Evolutionary conservation across 345 rosid genomes (phyloP).

Genomic region (Acer negundo): DNA sequence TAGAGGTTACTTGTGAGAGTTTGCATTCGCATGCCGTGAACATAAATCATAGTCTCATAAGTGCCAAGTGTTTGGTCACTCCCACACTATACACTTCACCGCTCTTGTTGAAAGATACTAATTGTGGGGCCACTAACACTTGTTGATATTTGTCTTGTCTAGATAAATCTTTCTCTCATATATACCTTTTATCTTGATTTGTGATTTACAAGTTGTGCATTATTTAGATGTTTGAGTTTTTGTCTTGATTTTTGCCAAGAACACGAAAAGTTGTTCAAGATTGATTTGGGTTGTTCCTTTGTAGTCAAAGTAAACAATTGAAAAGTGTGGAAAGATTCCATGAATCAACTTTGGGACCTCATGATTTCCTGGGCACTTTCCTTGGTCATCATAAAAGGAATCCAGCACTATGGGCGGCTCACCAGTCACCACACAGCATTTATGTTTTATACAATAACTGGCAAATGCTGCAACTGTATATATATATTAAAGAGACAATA

Average conservation of each 20-base stretch:
- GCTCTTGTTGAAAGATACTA: background rate
- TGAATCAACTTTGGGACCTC: background rate
- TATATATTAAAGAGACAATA: background rate
- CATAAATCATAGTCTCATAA: background rate
- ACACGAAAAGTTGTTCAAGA: background rate
- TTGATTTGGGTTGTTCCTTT: conserved; percentile 4
- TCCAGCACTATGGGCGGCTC: background rate
- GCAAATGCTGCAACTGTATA: background rate
- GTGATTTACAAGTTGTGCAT: background rate
- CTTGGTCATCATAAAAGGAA: background rate
- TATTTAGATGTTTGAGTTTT: background rate
- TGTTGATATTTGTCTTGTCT: background rate
- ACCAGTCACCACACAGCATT: background rate
- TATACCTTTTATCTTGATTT: background rate
- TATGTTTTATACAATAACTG: background rate
- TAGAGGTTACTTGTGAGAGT: background rate
- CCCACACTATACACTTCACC: background rate
- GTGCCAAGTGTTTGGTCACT: background rate
- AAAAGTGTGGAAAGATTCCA: background rate
- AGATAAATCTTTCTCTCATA: background rate
- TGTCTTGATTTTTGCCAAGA: background rate
- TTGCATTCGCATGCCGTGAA: background rate
- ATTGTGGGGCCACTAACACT: background rate
- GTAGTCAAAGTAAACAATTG: background rate
- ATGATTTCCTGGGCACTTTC: background rate